Base-by-base conservation (phyloP, 2,329 filamentous ascomycete genomes). In the Clonostachys rhizophaga region DNA sequence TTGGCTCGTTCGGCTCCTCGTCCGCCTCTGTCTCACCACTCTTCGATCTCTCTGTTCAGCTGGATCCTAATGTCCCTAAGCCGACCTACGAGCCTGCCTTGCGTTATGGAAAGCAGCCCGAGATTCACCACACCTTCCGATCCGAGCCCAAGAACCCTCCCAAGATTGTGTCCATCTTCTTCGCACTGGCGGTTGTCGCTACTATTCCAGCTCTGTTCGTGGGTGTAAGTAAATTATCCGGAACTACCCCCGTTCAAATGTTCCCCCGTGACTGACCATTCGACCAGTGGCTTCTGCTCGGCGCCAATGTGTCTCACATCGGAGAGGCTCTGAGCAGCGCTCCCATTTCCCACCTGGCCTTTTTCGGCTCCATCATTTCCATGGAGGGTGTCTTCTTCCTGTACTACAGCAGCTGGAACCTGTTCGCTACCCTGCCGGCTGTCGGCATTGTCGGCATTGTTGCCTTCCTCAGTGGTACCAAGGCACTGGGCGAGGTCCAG, bases 341-440 rank as follows among this genome's bases (percentile, higher is more conserved):
- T 1, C 92, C 94, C 3, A 57, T 96, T 40, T 86, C 92, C 6
- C 92, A 99, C 64, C 74, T 74, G 33, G 66, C 91, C 34, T 99
- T 97, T 74, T 87, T 95, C 56, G 88, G 87, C 45, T 96, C 91
- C 6, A 83, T 99, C 47, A 51, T 96, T 37, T 83, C 84, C 18
- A 88, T 99, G 75, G 94, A 99, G 67, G 87, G 81, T 14, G 84
- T 96, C 48, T 96, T 99, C 71, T 92, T 94, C 74, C 71, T 96
- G 55, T 99, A 99, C 78, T 97, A 97, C 70, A 86, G 81, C 46
- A 82, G 72, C 61, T 96, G 92, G 91, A 96, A 86, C 61, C 75
- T 99, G 42, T 96, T 97, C 77, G 86, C 96, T 73, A 83, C 83
- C 13, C 75, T 99, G 44, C 91, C 91, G 5, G 84, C 83, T 24